Evolutionary conservation across 2,329 filamentous ascomycete genomes (phyloP), one percentile per base, ranked within the genome.

Genomic region (Seiridium unicorne): DNA sequence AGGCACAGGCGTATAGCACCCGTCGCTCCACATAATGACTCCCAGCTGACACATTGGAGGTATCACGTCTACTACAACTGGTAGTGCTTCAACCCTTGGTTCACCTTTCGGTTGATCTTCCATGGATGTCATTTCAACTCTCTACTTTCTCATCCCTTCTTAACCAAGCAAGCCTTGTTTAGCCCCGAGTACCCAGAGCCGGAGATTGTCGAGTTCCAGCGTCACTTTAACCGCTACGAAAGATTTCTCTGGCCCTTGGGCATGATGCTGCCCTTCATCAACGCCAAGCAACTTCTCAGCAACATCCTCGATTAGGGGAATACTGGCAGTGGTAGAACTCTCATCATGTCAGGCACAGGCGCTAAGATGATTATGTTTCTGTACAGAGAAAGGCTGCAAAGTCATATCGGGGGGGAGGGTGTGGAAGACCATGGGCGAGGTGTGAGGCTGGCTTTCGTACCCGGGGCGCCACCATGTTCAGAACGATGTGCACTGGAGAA

Each of bases 101-200:
- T 84, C 65, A 66, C 73, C 9, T 62, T 82, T 35, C 73, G 81
- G 51, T 70, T 79, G 69, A 58, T 80, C 5, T 72, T 82, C 36
- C 80, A 83, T 61, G 70, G 76, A 3, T 76, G 76, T 68, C 81
- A 84, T 66, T 75, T 81, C 11, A 79, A 79, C 61, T 85, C 82
- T 53, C 78, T 82, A 1, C 74, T 85, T 1, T 82, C 80, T 1
- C 81, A 79, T 18, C 79, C 80, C 0, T 66, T 68, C n/a, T 72
- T 86, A 10, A 77, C 81, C 1, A 76, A 76, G 26, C 73, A 72
- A 4, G 79, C 76, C 2, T 86, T 86, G 69, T 86, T 85, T 67
- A 79, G 79, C 54, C 64, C 75, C 0, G 62, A 68, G 11, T 80
- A 79, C 51, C 75, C 79, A 0, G 69, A 74, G 4, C 63, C 69